A percentile compares a stretch with the other conserved stretches of the same genome.
Evolutionary conservation across 1,139 yeast species (phyloP).

Genomic region (Debaryomyces sp.): DNA sequence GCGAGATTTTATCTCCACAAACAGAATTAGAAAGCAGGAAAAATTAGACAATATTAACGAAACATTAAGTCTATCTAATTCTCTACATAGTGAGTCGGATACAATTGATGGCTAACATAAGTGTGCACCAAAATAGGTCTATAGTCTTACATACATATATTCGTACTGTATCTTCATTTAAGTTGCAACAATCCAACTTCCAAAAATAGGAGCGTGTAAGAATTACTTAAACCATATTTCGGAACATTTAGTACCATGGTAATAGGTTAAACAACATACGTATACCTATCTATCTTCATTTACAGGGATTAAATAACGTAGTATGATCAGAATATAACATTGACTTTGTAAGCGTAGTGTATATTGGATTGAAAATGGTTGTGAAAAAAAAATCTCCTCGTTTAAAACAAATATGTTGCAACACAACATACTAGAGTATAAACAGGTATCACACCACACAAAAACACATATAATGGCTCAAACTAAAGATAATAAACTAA

Average conservation of each 20-base stretch:
- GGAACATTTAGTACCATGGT: no score
- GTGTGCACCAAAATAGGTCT: not conserved
- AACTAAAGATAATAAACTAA: not conserved
- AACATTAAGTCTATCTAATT: not conserved
- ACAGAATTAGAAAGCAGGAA: not conserved
- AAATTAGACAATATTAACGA: conserved; percentile 1
- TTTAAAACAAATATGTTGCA: conserved; percentile 2
- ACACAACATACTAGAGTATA: not conserved
- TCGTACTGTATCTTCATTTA: not conserved
- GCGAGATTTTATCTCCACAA: conserved; percentile 1
- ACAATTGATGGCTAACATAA: not conserved
- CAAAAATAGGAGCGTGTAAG: no score
- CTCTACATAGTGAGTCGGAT: not conserved
- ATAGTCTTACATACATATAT: not conserved
- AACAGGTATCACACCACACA: not conserved
- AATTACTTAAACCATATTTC: no score
- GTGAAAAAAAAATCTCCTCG: not conserved
- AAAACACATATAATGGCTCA: not conserved
- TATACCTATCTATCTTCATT: no score
- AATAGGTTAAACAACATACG: no score
- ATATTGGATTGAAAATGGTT: not conserved
- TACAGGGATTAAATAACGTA: not conserved
- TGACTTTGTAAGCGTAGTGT: not conserved
- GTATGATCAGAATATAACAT: not conserved
- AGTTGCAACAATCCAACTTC: not conserved